Base-by-base conservation (phyloP, 73 alveolate species). In the Stentor coeruleus region DNA sequence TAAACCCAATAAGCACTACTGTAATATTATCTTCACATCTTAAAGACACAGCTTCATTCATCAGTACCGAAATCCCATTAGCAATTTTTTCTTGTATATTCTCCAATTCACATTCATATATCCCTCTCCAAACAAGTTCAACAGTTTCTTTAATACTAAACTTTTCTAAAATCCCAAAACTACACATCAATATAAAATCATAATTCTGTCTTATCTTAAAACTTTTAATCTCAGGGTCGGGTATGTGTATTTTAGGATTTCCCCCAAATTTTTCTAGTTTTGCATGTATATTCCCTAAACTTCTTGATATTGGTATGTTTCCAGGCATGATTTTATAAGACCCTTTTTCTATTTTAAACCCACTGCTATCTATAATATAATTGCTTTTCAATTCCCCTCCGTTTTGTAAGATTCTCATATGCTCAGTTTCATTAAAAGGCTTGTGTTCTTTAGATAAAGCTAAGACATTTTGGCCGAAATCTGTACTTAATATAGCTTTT, bases 251-350 rank as follows among this genome's bases (percentile, higher is more conserved):
- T 72, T 94, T 92, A 14, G 98, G 96, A 82, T 94, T 97, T 40
- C 99, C 99, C 2, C 99, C 99, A 88, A 76, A 93, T 77, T 89
- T 85, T 59, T 76, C 88, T 3, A 87, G 57, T 87, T 97, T 97
- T 39, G 99, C 99, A 66, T 97, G 97, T 1, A 87, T 89, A 86
- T 97, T 99, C 28, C 99, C 99, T 60, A 97, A 87, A 26, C 98
- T 93, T 76, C 99, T 92, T 39, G 99, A 88, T 3, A 93, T 99
- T 38, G 98, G 88, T n/a, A 97, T 88, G 73, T 96, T 90, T 4
- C 99, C 99, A 30, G 99, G 99, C 15, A 93, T 75, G 0, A 95
- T 98, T 86, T 98, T 90, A 20, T 88, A 83, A 4, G 98, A 97
- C 11, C 98, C 98, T 77, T 91, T 60, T 77, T 55, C 3, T 39